Conservation (phyloP, 306 rosid genomes). For the Dicorynia guianensis region DNA sequence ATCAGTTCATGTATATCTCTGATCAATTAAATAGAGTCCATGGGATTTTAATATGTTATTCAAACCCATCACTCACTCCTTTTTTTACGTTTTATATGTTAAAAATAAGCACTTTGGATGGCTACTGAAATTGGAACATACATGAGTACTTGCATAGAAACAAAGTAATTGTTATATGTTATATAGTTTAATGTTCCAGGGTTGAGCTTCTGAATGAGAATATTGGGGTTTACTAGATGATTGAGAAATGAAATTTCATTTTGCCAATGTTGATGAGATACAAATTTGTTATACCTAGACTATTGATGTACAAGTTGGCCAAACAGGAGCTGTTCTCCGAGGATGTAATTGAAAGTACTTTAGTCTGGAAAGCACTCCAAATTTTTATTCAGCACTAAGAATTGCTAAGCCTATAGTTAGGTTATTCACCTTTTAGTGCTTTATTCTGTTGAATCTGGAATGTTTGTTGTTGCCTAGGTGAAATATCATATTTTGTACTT, state of each 20-base stretch:
- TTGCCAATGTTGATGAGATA: background rate
- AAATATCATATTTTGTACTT: background rate
- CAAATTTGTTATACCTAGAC: background rate
- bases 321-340: too few species aligned
- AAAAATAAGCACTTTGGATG: conserved; percentile 3
- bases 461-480: background rate
- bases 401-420: background rate
- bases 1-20: conserved; percentile 17
- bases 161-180: conserved; percentile 2
- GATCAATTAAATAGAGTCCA: background rate
- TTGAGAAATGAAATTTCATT: conserved; percentile 3
- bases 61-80: background rate
- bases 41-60: background rate
- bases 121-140: conserved; percentile 5
- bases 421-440: background rate
- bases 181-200: background rate
- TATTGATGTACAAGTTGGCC: too few species aligned
- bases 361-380: background rate
- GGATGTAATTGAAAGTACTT: background rate
- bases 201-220: background rate
- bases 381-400: conserved; percentile 6
- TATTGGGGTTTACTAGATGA: conserved; percentile 9
- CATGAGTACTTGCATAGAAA: background rate
- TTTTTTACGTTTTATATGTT: background rate
- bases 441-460: background rate